phyloP scores from a whole-genome alignment of 2,329 filamentous ascomycete genomes.

The Aspergillus fructus region DNA sequence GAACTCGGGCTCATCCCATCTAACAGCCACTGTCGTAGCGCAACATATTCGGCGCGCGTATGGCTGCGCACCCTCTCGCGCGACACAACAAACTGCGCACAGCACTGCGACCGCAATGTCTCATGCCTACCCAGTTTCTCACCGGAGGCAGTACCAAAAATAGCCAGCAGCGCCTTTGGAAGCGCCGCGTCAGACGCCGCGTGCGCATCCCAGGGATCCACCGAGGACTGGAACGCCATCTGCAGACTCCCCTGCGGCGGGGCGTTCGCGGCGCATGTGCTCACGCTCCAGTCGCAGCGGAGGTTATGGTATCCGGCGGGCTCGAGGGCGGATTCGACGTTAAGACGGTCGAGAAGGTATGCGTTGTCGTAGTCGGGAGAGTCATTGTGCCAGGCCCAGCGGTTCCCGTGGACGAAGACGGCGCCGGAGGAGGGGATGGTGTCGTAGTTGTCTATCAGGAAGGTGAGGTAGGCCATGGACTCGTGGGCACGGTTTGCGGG shows the following conservation, averaged over 20 bases:
- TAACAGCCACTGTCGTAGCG: constrained; percentile 55
- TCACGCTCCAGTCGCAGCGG: constrained; percentile 51
- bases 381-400: constrained; percentile 49
- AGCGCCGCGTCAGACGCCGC: constrained; percentile 40
- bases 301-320: constrained; percentile 49
- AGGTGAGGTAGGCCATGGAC: constrained; percentile 50
- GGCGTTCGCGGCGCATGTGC: constrained; percentile 37
- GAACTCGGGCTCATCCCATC: constrained; percentile 27
- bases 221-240: constrained; percentile 35
- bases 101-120: constrained; percentile 52
- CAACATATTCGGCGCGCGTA: constrained; percentile 51
- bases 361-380: constrained; percentile 46
- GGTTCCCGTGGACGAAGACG: constrained; percentile 47
- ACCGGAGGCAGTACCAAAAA: constrained; percentile 35
- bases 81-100: constrained; percentile 57
- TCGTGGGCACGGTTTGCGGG: constrained; percentile 50
- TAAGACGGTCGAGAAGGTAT: constrained; percentile 38
- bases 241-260: constrained; percentile 45
- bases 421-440: constrained; percentile 38
- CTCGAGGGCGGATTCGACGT: constrained; percentile 40
- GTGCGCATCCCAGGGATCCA: constrained; percentile 47
- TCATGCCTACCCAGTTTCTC: constrained; percentile 39
- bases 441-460: constrained; percentile 49
- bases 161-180: constrained; percentile 31
- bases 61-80: constrained; percentile 50